Evolutionary conservation across 495 filamentous ascomycete species (phyloP), one percentile per base, ranked within the genome.

Genomic region (Trichoderma erinaceum): DNA sequence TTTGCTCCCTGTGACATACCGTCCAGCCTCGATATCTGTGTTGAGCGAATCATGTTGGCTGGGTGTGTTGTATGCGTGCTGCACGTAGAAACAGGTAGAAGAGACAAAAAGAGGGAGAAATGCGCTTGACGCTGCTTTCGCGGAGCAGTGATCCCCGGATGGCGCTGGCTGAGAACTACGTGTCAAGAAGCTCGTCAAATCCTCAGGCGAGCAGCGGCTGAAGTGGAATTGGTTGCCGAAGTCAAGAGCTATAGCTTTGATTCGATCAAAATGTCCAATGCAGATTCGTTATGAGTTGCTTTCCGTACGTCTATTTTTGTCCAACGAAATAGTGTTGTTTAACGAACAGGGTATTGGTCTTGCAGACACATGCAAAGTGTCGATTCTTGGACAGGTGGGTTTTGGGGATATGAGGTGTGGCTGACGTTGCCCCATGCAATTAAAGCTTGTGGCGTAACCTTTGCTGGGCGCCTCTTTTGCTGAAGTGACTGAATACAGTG

Each of bases 1-100:
- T 35, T 35, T 64, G 35, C 29, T 29, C 29, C 29, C 43, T 64
- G 48, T 52, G 67, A 69, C 83, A 69, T 80, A 97, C 94, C 94
- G 80, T 99, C 95, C 66, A 99, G 83, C 76, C 95, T 85, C 65
- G 91, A 89, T 73, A 99, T 97, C 77, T 96, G 91, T 52, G 95
- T 99, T 76, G 93, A 96, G 78, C 89, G 90, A 71, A 98, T 94
- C 95, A 97, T 97, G 41, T 73, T 85, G 78, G 16, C 27, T 11
- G 4, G 10, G 25, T 66, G 4, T 23, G 41, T 63, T 63, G 44
- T 69, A 46, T 66, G 25, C 12, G 41, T 25, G 32, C 21, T 15
- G 21, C 15, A 13, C 32, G 35, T 38, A 38, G 8, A 6, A 10
- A 5, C 5, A 38, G 35, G 8, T 16, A 4, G 56, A 32, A 41